Evolutionary conservation across 192 early-diverging fungal species (phyloP), one percentile per base, ranked within the genome.

Genomic region (Backusella morwellensis): DNA sequence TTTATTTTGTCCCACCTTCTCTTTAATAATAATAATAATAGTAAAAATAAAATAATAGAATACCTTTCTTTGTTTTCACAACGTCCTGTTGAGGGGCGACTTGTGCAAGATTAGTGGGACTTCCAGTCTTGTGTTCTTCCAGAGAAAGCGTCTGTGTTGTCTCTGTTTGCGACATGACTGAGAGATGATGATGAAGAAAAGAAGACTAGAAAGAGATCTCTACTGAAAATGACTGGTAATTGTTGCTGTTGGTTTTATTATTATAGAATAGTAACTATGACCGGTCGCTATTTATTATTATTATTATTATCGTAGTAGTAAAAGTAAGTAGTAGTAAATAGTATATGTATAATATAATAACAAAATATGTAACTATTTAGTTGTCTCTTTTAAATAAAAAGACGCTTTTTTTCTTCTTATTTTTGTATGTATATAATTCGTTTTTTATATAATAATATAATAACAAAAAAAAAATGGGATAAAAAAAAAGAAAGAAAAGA

Each of bases 1-100:
- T 72, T 41, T 47, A 72, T 72, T 72, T 72, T 72, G 40, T 50
- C 44, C 40, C 42, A 50, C 42, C 35, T 40, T 68, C 67, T 68
- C 35, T 21, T 50, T 19, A 52, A 44, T 17, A 73, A 34, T 50
- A 73, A 73, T 50, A 73, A 42, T 36, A 75, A 59, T 50, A 63
- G 36, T 63, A 63, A 52, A 26, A 75, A 68, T 26, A 47, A 67
- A 66, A 14, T 23, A 26, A n/a, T 34, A 68, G 11, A 11, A 21
- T 75, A 63, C 41, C 66, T 63, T 63, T 66, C 40, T 75, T 75
- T 42, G 35, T 66, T 38, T 38, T 42, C 14, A 26, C n/a, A 34
- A 35, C n/a, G 11, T 42, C 52, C 35, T 75, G 50, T 50, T 75
- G 74, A 68, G 74, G 74, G n/a, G 74, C 74, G 35, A 75, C 74